Evolutionary conservation across 1,284 basidiomycete genomes (phyloP), one percentile per base, ranked within the genome.

Genomic region (Cutaneotrichosporon sp.): DNA sequence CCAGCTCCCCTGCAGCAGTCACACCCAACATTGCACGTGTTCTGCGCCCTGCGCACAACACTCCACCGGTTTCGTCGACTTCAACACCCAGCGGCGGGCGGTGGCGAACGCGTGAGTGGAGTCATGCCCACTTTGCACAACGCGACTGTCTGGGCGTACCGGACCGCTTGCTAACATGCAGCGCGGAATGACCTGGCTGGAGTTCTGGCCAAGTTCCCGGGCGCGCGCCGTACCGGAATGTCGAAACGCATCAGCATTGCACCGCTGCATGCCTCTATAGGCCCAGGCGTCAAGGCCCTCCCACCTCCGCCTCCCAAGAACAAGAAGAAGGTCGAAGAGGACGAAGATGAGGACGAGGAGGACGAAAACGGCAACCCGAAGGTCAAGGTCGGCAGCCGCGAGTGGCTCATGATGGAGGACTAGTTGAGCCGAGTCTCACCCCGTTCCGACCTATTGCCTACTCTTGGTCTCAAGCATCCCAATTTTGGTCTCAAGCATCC

Each of bases 401-500:
- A 77, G 59, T 77, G 75, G 75, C 75, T 67, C 42, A 77, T 77
- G 75, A 67, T 75, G 60, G 75, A 77, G 55, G 73, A 77, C 60
- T 76, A 54, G 54, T 8, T 25, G n/a, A n/a, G n/a, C n/a, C n/a
- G n/a, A n/a, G n/a, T n/a, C n/a, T n/a, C n/a, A n/a, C n/a, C 22
- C 27, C 2, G 47, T 29, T 50, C 14, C n/a, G n/a, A n/a, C n/a
- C n/a, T n/a, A n/a, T n/a, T 50, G 27, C n/a, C 27, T 11, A 16
- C 3, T 25, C 25, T 50, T 14, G 29, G 22, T 27, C 8, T 51
- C 18, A 7, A 8, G 38, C 38, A 8, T 18, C 18, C 4, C 45
- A 4, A 22, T 45, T 13, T 9, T 45, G 13, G n/a, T 9, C 43
- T 24, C 22, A 22, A 24, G 36, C 36, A 38, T 38, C 36, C 36